Base-by-base conservation (phyloP, 2,329 filamentous ascomycete species). In the Penicillium sp. region DNA sequence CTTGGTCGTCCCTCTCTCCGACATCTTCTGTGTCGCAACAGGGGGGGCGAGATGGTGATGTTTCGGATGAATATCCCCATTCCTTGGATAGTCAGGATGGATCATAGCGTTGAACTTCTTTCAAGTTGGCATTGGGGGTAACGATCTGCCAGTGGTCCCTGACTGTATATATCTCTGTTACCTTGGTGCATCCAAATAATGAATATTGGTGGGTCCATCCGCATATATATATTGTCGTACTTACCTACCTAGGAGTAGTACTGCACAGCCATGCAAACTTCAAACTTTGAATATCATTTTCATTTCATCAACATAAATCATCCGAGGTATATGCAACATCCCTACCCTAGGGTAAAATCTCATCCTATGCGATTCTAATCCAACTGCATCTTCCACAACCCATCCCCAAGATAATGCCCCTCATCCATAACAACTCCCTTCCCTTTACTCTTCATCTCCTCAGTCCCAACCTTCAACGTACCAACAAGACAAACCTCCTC, bases 341-440 rank as follows among this genome's bases (percentile, higher is more conserved):
- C 32, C 37, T 33, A 45, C n/a, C 41, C 41, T n/a, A n/a, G n/a
- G n/a, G n/a, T n/a, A n/a, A n/a, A n/a, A 45, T 10, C 29, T 10
- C 4, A 30, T 43, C 44, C 21, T 24, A 39, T 24, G 6, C 26
- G 20, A 12, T n/a, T 30, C 27, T 73, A 84, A 72, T 81, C 79
- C 63, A 84, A 69, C 55, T 75, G 74, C 70, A 96, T 70, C 63
- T 81, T 89, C 94, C 94, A 99, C 63, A 99, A 76, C 15, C 93
- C 94, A 78, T 99, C 94, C 0, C 94, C 94, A 47, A 97, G 72
- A 77, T 88, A 97, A 81, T 99, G 94, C 26, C 90, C 90, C 55
- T 91, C 88, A 78, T 97, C 93, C 61, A 97, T 90, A 13, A 92
- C 94, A 5, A 92, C 89, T 0, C 94, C 94, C 78, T 97, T 97